A percentile compares a stretch with the other conserved stretches of the same genome.
Evolutionary conservation across 371 early-diverging fungal species (phyloP).

Genomic region (Mucor indicus): DNA sequence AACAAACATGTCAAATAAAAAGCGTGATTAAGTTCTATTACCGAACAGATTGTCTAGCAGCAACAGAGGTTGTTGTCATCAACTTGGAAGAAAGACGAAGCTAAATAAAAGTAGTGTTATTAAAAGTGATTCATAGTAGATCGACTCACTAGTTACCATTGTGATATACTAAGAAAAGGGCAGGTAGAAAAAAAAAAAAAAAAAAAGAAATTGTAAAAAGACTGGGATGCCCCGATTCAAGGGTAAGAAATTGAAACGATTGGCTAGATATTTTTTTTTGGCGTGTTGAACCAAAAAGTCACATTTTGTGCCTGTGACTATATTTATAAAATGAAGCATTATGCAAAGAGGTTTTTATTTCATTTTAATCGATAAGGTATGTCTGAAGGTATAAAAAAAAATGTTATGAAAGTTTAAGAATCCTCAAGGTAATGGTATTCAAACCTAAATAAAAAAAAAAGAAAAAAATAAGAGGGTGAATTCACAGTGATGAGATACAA

Average conservation of each 20-base stretch:
- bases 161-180: neutral
- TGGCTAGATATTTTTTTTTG: no score
- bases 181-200: neutral
- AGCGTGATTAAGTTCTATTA: no score
- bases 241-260: neutral
- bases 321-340: no score
- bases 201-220: neutral
- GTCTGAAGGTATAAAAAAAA: no score
- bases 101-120: slow-evolving; percentile 11
- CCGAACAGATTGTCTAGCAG: slow-evolving; percentile 38
- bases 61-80: slow-evolving; percentile 26
- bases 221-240: neutral
- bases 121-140: no score
- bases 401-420: slow-evolving; percentile 5
- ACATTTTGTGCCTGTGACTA: neutral
- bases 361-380: no score
- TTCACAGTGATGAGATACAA: no score
- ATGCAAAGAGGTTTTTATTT: no score
- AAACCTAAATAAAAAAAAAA: no score
- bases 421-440: slow-evolving; percentile 29
- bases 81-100: slow-evolving; percentile 45
- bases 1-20: slow-evolving; percentile 2
- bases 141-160: neutral
- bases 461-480: no score
- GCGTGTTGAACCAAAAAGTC: neutral